Conservation (phyloP, 306 rosid species). For the Vigna radiata region DNA sequence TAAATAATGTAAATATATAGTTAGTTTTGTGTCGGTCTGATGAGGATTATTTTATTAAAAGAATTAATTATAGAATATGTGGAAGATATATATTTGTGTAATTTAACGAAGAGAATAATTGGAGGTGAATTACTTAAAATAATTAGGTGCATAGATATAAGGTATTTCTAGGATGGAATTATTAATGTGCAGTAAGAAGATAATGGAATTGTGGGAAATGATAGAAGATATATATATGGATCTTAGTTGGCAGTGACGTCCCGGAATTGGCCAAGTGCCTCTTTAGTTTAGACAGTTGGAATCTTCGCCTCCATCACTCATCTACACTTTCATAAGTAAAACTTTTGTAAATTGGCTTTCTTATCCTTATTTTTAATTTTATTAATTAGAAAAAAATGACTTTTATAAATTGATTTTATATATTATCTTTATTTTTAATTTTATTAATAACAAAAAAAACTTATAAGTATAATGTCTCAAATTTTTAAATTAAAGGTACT, state of each 20-base stretch:
- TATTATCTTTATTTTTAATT: too few relatives aligned
- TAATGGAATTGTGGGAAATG: not conserved
- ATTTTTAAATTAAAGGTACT: too few relatives aligned
- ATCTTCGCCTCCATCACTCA: constrained; percentile 39
- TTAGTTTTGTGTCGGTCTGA: too few relatives aligned
- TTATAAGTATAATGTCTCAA: too few relatives aligned
- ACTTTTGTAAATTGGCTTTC: too few relatives aligned
- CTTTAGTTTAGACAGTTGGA: constrained; percentile 54
- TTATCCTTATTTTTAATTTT: too few relatives aligned
- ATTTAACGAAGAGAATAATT: constrained; percentile 2
- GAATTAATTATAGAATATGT: not conserved
- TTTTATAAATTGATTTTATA: too few relatives aligned
- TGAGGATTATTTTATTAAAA: not conserved
- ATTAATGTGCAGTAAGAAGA: constrained; percentile 23
- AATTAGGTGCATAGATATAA: not conserved
- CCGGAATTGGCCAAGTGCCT: constrained; percentile 41
- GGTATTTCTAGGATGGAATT: constrained; percentile 33
- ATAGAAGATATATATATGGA: not conserved
- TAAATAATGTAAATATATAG: too few relatives aligned
- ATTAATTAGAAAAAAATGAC: too few relatives aligned
- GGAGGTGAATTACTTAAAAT: not conserved
- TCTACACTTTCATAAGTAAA: too few relatives aligned
- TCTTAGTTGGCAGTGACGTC: constrained; percentile 44
- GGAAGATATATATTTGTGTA: not conserved
- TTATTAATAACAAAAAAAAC: too few relatives aligned